Evolutionary conservation across 2,329 filamentous ascomycete species (phyloP).

Genomic region (Drechmeria coniospora): DNA sequence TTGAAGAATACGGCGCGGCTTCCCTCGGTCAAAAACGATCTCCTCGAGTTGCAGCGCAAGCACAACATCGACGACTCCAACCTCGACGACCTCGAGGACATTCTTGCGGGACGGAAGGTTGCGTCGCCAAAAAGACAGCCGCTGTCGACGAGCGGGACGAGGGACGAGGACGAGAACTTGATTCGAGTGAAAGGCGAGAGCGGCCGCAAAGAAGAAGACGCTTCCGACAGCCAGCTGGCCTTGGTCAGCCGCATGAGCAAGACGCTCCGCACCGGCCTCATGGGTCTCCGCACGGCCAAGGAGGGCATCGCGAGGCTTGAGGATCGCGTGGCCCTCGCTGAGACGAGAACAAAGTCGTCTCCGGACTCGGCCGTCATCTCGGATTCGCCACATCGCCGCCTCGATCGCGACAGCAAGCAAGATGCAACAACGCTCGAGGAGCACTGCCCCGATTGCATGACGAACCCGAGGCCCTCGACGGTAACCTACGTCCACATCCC

Average conservation of each 20-base stretch:
- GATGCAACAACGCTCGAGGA: too few species aligned
- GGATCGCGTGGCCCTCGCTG: conserved; percentile 28
- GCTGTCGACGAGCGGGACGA: conserved; percentile 9
- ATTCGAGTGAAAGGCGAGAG: not conserved
- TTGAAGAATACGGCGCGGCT: conserved; percentile 38
- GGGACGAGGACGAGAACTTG: conserved; percentile 5
- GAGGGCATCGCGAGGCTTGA: conserved; percentile 44
- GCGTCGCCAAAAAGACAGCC: conserved; percentile 10
- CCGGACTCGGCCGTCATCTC: conserved; percentile 1
- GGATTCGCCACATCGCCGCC: conserved; percentile 4
- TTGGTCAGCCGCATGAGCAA: conserved; percentile 35
- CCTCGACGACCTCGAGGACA: conserved; percentile 39
- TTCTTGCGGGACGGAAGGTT: conserved; percentile 25
- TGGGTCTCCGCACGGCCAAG: conserved; percentile 37
- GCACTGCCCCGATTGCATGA: conserved; percentile 7
- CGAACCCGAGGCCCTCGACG: conserved; percentile 4
- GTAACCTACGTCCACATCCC: conserved; percentile 25
- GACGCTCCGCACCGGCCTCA: conserved; percentile 32
- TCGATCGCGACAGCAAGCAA: conserved; percentile 4
- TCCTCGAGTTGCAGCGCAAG: conserved; percentile 33
- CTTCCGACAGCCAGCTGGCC: conserved; percentile 25
- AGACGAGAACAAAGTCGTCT: conserved; percentile 10
- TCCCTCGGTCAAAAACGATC: conserved; percentile 39
- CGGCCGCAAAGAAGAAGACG: conserved; percentile 9
- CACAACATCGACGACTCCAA: conserved; percentile 45